Base-by-base conservation (phyloP, 2,329 filamentous ascomycete species). In the Neocucurbitaria cava region DNA sequence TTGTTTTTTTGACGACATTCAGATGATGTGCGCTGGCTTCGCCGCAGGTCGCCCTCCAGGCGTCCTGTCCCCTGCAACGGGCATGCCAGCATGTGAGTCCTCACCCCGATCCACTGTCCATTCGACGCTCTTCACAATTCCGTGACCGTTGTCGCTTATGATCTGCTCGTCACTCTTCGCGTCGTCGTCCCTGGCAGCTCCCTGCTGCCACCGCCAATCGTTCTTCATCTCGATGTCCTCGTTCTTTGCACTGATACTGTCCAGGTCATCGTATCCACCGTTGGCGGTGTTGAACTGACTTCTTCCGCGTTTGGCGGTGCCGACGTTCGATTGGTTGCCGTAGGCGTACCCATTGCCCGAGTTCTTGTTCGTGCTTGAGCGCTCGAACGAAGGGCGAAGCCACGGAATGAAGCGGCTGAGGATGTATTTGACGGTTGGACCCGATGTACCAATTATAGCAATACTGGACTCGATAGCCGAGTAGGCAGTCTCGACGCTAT, bases 111-210 rank as follows among this genome's bases (percentile, higher is more conserved):
- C 28, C 8, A 66, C 54, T 3, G 48, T 60, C 65, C 63, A 65
- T 24, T 66, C 59, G 15, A 68, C 63, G 13, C 56, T 68, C 49
- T 66, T 66, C 6, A 56, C 43, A 33, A 68, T 68, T 3, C 63
- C 62, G 5, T 49, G 43, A 15, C 39, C 40, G 11, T 36, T 21
- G 7, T 49, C 48, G 13, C 52, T 54, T 4, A 63, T 64, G 11
- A 45, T 45, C 35, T 63, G 61, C 53, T 66, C 63, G 45, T 68
- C 65, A 18, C 58, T 65, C 11, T 59, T 49, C 24, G 56, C 58
- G 53, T 66, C 61, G 1, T 43, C 43, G 43, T 54, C 43, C 21
- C 21, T 24, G 61, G 30, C 41, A 43, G 41, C 39, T 20, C 54
- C 49, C 11, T 11, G 31, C n/a, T 42, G 42, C 53, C 55, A 61